phyloP scores from a whole-genome alignment of 805 yeast genomes.

The Yamadazyma nakazawae region DNA sequence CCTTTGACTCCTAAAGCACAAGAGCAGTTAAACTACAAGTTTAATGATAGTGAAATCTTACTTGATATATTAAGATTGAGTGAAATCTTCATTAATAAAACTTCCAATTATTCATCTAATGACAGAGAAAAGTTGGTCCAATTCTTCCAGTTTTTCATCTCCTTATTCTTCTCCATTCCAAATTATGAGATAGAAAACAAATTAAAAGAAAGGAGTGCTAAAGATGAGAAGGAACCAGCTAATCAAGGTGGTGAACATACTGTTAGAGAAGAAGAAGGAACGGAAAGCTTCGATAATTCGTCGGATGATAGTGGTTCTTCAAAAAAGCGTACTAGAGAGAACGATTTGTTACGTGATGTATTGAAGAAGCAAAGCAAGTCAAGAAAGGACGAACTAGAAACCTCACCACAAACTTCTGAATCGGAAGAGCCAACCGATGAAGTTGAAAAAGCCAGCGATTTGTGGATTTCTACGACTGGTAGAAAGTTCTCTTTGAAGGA shows the following conservation, averaged over 20 bases:
- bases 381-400: constrained; percentile 34
- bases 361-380: constrained; percentile 48
- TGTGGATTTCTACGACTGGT: constrained; percentile 41
- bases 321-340: constrained; percentile 52
- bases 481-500: constrained; percentile 29
- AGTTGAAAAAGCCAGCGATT: constrained; percentile 36
- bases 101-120: constrained; percentile 70
- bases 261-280: constrained; percentile 3
- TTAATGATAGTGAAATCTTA: constrained; percentile 65
- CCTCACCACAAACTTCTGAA: constrained; percentile 27
- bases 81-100: constrained; percentile 60
- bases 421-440: constrained; percentile 30
- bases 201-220: constrained; percentile 14
- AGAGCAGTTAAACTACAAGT: constrained; percentile 59
- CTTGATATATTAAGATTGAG: constrained; percentile 71
- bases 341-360: constrained; percentile 58
- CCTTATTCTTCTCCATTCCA: constrained; percentile 66
- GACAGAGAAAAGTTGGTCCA: constrained; percentile 77
- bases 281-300: background rate
- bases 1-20: constrained; percentile 88
- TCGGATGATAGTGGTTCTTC: constrained; percentile 18
- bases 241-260: constrained; percentile 8
- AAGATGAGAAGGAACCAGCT: constrained; percentile 11
- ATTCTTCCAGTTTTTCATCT: constrained; percentile 66
- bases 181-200: constrained; percentile 45